Evolutionary conservation across 192 early-diverging fungal genomes (phyloP).

Genomic region (Backusella sp.): DNA sequence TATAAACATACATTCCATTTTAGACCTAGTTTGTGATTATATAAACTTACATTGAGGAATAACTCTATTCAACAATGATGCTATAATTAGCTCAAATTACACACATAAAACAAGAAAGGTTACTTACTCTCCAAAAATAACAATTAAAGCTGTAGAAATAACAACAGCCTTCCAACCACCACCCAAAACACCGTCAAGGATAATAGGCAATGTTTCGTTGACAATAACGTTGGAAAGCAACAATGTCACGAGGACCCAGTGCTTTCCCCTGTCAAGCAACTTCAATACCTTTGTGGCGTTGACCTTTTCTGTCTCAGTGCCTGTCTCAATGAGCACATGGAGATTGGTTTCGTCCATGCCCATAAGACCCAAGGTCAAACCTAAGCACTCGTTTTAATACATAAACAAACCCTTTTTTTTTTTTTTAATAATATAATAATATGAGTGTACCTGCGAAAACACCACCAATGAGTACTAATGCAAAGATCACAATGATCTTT

Average conservation of each 20-base stretch:
- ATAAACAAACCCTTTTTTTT: neutral
- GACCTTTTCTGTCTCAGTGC: slow-evolving; percentile 61
- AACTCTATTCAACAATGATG: slow-evolving; percentile 44
- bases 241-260: slow-evolving; percentile 93
- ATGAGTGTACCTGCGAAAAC: slow-evolving; percentile 25
- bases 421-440: neutral
- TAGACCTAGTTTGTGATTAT: neutral
- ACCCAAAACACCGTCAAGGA: slow-evolving; percentile 74
- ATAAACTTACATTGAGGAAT: slow-evolving; percentile 68
- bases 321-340: slow-evolving; percentile 82
- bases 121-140: slow-evolving; percentile 91
- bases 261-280: slow-evolving; percentile 54
- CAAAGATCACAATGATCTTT: slow-evolving; percentile 12
- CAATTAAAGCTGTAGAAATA: slow-evolving; percentile 84
- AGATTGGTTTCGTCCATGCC: slow-evolving; percentile 84
- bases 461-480: slow-evolving; percentile 28
- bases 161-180: slow-evolving; percentile 84
- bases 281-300: slow-evolving; percentile 64
- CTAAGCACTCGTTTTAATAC: slow-evolving; percentile 10
- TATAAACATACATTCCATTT: neutral
- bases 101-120: neutral
- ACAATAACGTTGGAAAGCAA: slow-evolving; percentile 91
- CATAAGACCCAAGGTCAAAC: slow-evolving; percentile 40
- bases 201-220: slow-evolving; percentile 91
- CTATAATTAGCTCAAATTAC: neutral